A percentile compares a stretch with the other conserved stretches of the same genome.
Conservation (phyloP, 331 rosid genomes). For the Stylosanthes scabra region DNA sequence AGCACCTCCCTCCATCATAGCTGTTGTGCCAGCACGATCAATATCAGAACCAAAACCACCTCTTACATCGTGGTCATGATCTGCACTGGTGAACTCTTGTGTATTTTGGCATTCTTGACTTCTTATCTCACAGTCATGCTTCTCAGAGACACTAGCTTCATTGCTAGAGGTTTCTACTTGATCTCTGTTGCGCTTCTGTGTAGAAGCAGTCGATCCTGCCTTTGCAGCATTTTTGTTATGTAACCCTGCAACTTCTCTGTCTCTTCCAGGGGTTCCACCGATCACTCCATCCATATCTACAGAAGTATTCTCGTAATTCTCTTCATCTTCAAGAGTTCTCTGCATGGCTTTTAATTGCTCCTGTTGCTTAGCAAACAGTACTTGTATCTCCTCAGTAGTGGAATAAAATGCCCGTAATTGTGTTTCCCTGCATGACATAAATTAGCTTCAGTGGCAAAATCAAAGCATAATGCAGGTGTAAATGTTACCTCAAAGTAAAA, state of each 20-base stretch:
- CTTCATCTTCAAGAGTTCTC: conserved; percentile 92
- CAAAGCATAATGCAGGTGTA: conserved; percentile 27
- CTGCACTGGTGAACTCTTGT: conserved; percentile 61
- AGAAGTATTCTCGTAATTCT: conserved; percentile 82
- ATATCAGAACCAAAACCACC: conserved; percentile 77
- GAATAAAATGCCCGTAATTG: conserved; percentile 96
- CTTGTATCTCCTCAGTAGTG: conserved; percentile 91
- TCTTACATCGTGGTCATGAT: conserved; percentile 60
- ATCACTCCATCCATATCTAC: conserved; percentile 61
- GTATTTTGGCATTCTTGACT: conserved; percentile 2
- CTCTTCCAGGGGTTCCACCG: conserved; percentile 47
- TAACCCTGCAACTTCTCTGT: conserved; percentile 48
- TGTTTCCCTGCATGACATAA: conserved; percentile 73
- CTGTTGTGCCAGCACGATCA: conserved; percentile 62
- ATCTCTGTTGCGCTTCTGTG: conserved; percentile 49
- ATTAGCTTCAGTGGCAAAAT: conserved; percentile 43
- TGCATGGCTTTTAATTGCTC: conserved; percentile 94
- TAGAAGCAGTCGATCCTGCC: conserved; percentile 59
- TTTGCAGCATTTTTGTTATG: conserved; percentile 51
- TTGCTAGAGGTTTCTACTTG: conserved; percentile 70
- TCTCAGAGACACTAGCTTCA: conserved; percentile 78
- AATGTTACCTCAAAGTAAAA: conserved; percentile 25
- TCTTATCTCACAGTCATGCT: conserved; percentile 44
- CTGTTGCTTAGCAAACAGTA: conserved; percentile 87
- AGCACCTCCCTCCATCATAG: conserved; percentile 67